phyloP scores from a whole-genome alignment of 2,329 filamentous ascomycete species.

The Emergomyces orientalis region DNA sequence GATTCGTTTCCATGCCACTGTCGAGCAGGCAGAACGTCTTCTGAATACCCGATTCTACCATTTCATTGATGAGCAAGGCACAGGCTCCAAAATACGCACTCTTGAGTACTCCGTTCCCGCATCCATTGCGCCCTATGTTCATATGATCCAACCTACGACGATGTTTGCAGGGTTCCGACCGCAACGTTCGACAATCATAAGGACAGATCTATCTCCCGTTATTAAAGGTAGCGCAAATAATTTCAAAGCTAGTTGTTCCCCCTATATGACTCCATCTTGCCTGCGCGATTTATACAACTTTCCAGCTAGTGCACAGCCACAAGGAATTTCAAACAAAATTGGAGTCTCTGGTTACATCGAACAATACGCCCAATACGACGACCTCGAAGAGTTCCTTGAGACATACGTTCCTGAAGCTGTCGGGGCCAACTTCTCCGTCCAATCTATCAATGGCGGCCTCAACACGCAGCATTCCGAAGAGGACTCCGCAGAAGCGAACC shows the following conservation, averaged over 20 bases:
- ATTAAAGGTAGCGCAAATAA: too few relatives aligned
- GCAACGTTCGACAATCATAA: conserved; percentile 26
- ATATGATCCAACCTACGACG: conserved; percentile 57
- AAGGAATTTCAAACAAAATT: conserved; percentile 31
- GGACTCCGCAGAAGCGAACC: conserved; percentile 49
- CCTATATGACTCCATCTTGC: conserved; percentile 40
- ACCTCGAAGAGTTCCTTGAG: conserved; percentile 32
- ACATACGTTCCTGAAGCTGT: conserved; percentile 45
- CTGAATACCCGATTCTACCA: conserved; percentile 48
- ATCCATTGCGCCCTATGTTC: conserved; percentile 46
- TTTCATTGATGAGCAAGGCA: conserved; percentile 11
- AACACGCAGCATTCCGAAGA: conserved; percentile 39
- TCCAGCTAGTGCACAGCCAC: conserved; percentile 32
- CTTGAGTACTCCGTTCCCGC: conserved; percentile 54
- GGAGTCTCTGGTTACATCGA: conserved; percentile 44
- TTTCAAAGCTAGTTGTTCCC: too few relatives aligned
- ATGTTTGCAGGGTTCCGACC: conserved; percentile 40
- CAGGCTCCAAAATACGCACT: conserved; percentile 43
- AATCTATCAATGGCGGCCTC: conserved; percentile 48
- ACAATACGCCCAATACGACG: conserved; percentile 20
- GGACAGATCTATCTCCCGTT: conserved; percentile 19
- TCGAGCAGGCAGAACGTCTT: conserved; percentile 44
- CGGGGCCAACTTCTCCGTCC: conserved; percentile 48
- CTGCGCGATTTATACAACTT: conserved; percentile 43
- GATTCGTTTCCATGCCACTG: conserved; percentile 45